Evolutionary conservation across 192 early-diverging fungal genomes (phyloP).

Genomic region (Coemansia sp.): DNA sequence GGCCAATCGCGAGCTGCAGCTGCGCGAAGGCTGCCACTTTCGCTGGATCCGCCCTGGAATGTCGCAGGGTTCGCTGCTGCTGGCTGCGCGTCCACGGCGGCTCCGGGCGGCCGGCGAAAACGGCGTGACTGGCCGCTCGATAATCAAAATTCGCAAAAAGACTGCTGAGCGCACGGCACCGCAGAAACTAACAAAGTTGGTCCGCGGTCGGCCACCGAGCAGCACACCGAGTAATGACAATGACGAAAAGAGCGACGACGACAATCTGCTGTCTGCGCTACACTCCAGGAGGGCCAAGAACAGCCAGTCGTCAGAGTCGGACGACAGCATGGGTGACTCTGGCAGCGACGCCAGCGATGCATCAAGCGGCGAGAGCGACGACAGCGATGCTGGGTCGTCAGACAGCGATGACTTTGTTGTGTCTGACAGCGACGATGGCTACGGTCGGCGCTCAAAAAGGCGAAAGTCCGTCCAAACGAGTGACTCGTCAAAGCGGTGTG

Average conservation of each 20-base stretch:
- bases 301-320: conserved; percentile 1
- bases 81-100: conserved; percentile 43
- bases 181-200: conserved; percentile 9
- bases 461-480: conserved; percentile 4
- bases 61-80: conserved; percentile 42
- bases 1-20: conserved; percentile 49
- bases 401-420: conserved; percentile 26
- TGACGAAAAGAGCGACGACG: background rate
- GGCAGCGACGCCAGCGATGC: conserved; percentile 3
- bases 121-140: conserved; percentile 18
- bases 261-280: conserved; percentile 19
- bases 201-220: conserved; percentile 28
- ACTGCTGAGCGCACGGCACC: conserved; percentile 11
- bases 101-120: conserved; percentile 13
- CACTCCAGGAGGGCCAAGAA: conserved; percentile 16
- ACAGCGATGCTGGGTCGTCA: conserved; percentile 14
- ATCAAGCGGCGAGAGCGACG: conserved; percentile 1
- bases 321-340: conserved; percentile 4
- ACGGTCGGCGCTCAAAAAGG: background rate
- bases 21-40: conserved; percentile 51
- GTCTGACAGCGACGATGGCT: conserved; percentile 31
- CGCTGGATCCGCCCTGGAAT: conserved; percentile 51
- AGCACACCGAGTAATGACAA: background rate
- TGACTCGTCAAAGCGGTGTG: background rate
- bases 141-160: conserved; percentile 31